Evolutionary conservation across 2,329 filamentous ascomycete species (phyloP).

Genomic region (Hypoxylon sp.): DNA sequence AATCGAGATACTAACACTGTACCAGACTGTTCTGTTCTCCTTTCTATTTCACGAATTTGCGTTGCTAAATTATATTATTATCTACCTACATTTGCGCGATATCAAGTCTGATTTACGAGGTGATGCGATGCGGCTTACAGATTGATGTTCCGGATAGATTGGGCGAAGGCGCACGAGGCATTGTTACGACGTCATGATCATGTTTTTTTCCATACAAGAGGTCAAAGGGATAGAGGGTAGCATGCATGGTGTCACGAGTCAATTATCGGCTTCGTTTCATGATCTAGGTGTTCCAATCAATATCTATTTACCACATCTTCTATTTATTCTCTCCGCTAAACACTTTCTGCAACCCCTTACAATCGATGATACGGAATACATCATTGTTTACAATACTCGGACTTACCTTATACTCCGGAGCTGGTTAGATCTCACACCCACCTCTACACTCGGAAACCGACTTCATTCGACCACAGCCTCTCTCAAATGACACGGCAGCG

Average conservation of each 20-base stretch:
- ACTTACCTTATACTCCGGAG: no score
- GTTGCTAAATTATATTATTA: no score
- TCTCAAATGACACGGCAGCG: no score
- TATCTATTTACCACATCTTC: not conserved
- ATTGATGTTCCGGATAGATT: slow-evolving; percentile 15
- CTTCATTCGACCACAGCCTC: no score
- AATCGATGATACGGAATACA: no score
- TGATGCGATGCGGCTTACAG: not conserved
- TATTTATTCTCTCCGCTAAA: not conserved
- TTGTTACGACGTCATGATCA: slow-evolving; percentile 26
- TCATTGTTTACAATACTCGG: no score
- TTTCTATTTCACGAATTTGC: slow-evolving; percentile 1
- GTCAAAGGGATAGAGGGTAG: slow-evolving; percentile 20
- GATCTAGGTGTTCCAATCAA: not conserved
- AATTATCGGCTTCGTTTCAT: slow-evolving; percentile 1
- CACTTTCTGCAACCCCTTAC: no score
- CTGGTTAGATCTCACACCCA: no score
- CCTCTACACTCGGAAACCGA: no score
- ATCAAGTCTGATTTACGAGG: not conserved
- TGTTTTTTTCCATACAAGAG: not conserved
- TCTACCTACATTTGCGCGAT: not conserved
- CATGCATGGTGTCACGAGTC: slow-evolving; percentile 26
- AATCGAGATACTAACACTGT: slow-evolving; percentile 34
- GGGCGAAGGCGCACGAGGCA: slow-evolving; percentile 1
- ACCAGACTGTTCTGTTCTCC: not conserved